Evolutionary conservation across 169 alveolate genomes (phyloP), one percentile per base, ranked within the genome.

Genomic region (Cryptosporidium ubiquitum): DNA sequence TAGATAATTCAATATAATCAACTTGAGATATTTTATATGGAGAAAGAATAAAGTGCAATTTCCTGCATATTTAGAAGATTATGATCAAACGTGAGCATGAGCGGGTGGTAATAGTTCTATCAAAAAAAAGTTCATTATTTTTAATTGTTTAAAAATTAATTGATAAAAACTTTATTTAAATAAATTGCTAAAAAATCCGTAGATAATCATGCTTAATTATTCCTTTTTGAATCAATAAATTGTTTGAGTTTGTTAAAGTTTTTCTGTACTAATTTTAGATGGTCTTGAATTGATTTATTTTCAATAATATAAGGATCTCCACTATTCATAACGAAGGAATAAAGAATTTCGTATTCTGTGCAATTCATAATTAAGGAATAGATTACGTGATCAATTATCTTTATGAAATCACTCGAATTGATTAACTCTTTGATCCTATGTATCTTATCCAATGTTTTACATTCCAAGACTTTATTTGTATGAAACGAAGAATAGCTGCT

Each of bases 401-500:
- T 61, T 26, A 37, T 26, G 33, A 64, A 37, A 33, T 60, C 23
- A 0, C 61, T 44, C 3, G 89, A 79, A 42, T 79, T 57, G 5
- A 64, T 42, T 29, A 40, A 9, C 33, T 79, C 73, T 64, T 40
- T 79, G 20, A 79, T 61, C 23, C 35, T 18, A 47, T 61, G 68
- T 16, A 79, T 29, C 42, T 79, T 79, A 14, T 61, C 69, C 16
- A 79, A 9, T 20, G 64, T 23, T 20, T 79, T 64, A n/a, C 26
- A 26, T 35, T 79, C 89, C 47, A 79, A 31, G 12, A 69, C 84
- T 64, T 61, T 79, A 18, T 79, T 79, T 39, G 89, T 64, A 40
- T 79, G 89, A n/a, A 61, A 79, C 18, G 89, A 40, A 42, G 89
- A 79, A 61, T 79, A 39, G 23, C 29, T 79, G 20, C 89, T 29